A percentile compares a stretch with the other conserved stretches of the same genome.
Conservation (phyloP, 2,329 filamentous ascomycete genomes). For the Eutypella sp. region DNA sequence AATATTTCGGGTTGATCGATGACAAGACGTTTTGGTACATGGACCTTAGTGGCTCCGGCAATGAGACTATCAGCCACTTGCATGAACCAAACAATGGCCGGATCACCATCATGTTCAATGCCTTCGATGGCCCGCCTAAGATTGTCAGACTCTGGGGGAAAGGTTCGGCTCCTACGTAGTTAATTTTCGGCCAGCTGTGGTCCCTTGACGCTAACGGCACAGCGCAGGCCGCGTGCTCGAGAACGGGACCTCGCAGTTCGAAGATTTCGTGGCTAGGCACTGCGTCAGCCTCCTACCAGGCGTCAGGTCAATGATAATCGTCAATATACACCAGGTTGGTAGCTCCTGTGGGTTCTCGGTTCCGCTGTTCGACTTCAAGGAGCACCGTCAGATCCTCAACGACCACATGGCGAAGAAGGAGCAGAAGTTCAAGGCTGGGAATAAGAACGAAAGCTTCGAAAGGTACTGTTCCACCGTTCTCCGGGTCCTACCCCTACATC, state of each 20-base stretch:
- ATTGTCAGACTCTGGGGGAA: slow-evolving; percentile 35
- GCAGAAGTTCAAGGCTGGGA: slow-evolving; percentile 25
- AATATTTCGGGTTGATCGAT: slow-evolving; percentile 33
- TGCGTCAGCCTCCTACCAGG: slow-evolving; percentile 24
- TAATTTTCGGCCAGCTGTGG: too few relatives aligned
- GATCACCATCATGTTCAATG: slow-evolving; percentile 67
- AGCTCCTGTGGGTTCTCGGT: slow-evolving; percentile 37
- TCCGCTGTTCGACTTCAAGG: slow-evolving; percentile 34
- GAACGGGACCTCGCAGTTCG: neutral
- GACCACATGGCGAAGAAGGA: slow-evolving; percentile 28
- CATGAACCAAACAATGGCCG: slow-evolving; percentile 65
- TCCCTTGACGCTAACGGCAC: slow-evolving; percentile 27
- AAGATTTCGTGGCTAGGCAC: slow-evolving; percentile 13
- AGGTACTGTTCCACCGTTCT: slow-evolving; percentile 12
- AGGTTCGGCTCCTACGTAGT: slow-evolving; percentile 21
- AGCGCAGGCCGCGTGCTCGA: slow-evolving; percentile 21
- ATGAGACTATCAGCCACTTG: slow-evolving; percentile 70
- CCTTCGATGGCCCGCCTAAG: slow-evolving; percentile 33
- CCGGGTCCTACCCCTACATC: neutral
- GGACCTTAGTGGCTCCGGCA: slow-evolving; percentile 69
- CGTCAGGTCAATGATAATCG: slow-evolving; percentile 31
- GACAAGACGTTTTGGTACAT: slow-evolving; percentile 49
- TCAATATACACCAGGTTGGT: slow-evolving; percentile 34
- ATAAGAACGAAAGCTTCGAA: slow-evolving; percentile 31
- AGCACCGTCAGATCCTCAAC: slow-evolving; percentile 29